These are phyloP conservation scores for Pythium brachiatum DNA, from an alignment of 352 stramenopile species.

Conservation along the genomic window DNA sequence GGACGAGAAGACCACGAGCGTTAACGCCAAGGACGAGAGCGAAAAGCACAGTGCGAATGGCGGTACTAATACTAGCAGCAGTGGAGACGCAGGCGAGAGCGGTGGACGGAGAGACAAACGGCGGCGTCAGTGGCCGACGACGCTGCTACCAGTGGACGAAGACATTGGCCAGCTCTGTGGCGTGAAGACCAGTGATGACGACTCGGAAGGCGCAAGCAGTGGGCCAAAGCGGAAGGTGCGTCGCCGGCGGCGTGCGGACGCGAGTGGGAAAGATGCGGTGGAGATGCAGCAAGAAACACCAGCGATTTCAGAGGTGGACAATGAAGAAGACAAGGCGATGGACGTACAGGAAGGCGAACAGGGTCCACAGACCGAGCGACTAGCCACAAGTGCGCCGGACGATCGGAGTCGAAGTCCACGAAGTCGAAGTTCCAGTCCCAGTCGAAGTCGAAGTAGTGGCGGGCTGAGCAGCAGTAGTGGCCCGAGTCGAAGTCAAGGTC, in stretches of 20 bases:
- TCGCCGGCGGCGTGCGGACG: constrained; percentile 10
- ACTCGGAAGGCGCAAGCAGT: not conserved
- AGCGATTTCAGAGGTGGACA: not conserved
- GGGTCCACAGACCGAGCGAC: not conserved
- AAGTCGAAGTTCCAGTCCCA: constrained; percentile 19
- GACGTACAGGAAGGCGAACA: not conserved
- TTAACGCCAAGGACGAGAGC: not conserved
- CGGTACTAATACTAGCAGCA: not conserved
- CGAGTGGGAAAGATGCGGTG: not conserved
- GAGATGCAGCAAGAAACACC: not conserved
- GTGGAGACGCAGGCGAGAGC: not conserved
- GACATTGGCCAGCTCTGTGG: constrained; percentile 7
- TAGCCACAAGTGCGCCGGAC: not conserved
- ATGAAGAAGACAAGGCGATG: constrained; percentile 1
- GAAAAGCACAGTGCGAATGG: constrained; percentile 16
- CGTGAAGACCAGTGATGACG: not conserved
- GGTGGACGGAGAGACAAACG: constrained; percentile 27
- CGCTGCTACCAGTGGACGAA: constrained; percentile 36
- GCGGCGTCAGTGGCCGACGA: constrained; percentile 80
- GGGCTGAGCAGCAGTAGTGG: not conserved
- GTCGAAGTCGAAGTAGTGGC: constrained; percentile 15
- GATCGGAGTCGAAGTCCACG: constrained; percentile 17
- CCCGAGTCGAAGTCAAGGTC: constrained; percentile 1
- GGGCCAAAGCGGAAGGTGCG: not conserved
- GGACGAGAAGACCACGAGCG: not conserved